Base-by-base conservation (phyloP, 2,329 filamentous ascomycete genomes). In the Thelonectria olida region DNA sequence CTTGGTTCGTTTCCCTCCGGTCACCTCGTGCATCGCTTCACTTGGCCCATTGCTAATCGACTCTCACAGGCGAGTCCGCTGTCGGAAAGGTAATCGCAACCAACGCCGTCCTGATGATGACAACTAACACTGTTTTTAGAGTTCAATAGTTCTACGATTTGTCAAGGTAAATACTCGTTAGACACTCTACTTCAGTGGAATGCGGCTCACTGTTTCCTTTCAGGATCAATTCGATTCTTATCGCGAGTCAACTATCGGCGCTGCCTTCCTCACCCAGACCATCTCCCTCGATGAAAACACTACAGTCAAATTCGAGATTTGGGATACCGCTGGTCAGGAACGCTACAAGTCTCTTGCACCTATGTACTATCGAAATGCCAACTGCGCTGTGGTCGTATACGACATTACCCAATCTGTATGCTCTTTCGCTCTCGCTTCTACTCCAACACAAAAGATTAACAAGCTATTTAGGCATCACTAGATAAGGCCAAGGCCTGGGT, bases 401-500 rank as follows among this genome's bases (percentile, higher is more conserved):
- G 96, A 99, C 81, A 98, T 99, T 75, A 99, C 96, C 75, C 96
- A 99, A 87, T 93, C 96, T 70, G 96, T 99, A 90, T 65, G 92
- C 81, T 50, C 28, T 54, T 17, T 48, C 28, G 39, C 15, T 12
- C 23, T 19, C n/a, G 9, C 31, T 15, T 45, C 27, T n/a, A 17
- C 0, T 62, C 23, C n/a, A 45, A 19, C 13, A 45, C 27, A 44
- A 27, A 39, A 55, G 49, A 23, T 59, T 72, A 60, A 73, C 56
- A 28, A 28, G 13, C 45, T 42, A 27, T 38, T 49, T 63, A 99
- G 96, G 88, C 94, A 67, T 99, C 96, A 48, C 85, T 99, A 74
- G 96, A 99, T 81, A 99, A 99, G 85, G 96, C 96, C 71, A 99
- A 99, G 81, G 92, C 94, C 44, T 99, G 96, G 96, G 95, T 99